A percentile compares a stretch with the other conserved stretches of the same genome.
Evolutionary conservation across 345 rosid species (phyloP).

Genomic region (Garcia nutans): DNA sequence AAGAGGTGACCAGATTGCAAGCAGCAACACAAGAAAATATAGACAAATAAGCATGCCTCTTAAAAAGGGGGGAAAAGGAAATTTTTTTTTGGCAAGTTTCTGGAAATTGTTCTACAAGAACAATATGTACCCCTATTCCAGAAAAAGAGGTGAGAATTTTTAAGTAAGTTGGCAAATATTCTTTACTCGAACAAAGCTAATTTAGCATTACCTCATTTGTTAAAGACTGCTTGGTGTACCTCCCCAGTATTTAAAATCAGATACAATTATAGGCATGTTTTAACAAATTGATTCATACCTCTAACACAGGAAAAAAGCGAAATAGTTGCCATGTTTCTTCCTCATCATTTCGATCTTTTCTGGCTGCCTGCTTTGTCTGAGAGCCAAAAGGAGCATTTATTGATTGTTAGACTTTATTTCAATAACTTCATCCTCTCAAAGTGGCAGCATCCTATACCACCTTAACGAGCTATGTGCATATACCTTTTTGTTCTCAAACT

Average conservation of each 20-base stretch:
- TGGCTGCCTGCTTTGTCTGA: slow-evolving; percentile 74
- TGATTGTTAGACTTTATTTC: slow-evolving; percentile 10
- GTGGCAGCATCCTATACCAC: slow-evolving; percentile 11
- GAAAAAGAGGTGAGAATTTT: neutral
- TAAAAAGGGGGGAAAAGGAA: too few relatives aligned
- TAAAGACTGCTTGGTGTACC: neutral
- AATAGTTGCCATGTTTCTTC: slow-evolving; percentile 92
- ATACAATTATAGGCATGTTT: neutral
- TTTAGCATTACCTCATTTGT: neutral
- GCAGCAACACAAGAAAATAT: too few relatives aligned
- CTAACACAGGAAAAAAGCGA: slow-evolving; percentile 84
- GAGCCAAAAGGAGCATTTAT: slow-evolving; percentile 21
- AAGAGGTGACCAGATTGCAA: too few relatives aligned
- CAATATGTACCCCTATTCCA: neutral
- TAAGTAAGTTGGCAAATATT: neutral
- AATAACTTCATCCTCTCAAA: neutral
- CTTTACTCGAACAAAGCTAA: neutral
- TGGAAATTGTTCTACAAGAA: too few relatives aligned
- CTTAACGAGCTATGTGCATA: neutral
- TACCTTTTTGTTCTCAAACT: slow-evolving; percentile 83
- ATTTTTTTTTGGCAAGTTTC: too few relatives aligned
- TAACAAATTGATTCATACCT: slow-evolving; percentile 44
- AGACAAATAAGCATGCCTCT: too few relatives aligned
- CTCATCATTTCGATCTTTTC: slow-evolving; percentile 81
- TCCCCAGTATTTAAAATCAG: neutral